Base-by-base conservation (phyloP, 768 basidiomycete genomes). In the Fibroporia radiculosa region DNA sequence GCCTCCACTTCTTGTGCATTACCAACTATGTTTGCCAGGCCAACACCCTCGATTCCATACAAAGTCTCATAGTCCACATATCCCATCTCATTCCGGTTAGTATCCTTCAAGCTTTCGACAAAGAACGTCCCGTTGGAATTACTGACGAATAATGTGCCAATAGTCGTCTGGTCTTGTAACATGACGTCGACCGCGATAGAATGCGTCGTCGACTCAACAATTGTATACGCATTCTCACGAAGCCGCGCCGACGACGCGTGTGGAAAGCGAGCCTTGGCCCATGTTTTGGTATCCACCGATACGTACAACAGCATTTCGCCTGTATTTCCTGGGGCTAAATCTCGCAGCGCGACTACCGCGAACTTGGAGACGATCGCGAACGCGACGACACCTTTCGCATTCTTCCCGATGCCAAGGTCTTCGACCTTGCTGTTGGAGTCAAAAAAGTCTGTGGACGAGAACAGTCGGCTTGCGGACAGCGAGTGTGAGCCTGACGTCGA, bases 91-190 rank as follows among this genome's bases (percentile, higher is more conserved):
- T 98, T 95, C 38, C 96, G 71, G 61, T 98, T 98, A 4, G 96
- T 98, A 57, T 95, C 83, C 65, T 82, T 78, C 47, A 99, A 71
- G 54, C 86, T 85, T 64, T 93, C 77, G 8, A 92, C 85, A 61
- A 98, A 99, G 64, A 80, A 93, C 12, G 93, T 96, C 3, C 96
- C 96, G 55, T 97, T 93, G 28, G 87, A 90, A 63, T 97, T 96
- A 66, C 84, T 88, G 44, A 95, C 84, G 69, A 97, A 99, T 12
- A 99, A 68, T 2, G 95, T 97, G 2, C 96, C 96, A 33, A 93
- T 77, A n/a, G 34, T 45, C 44, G 66, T 66, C 39, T 67, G 62
- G 50, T 83, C 77, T 45, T 82, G 78, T 7, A 88, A 72, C 40
- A 95, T 78, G 36, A 98, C 93, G 58, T 99, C 96, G 29, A 99